Evolutionary conservation across 2,329 filamentous ascomycete genomes (phyloP).

Genomic region (Scopulariopsis brevicaulis): DNA sequence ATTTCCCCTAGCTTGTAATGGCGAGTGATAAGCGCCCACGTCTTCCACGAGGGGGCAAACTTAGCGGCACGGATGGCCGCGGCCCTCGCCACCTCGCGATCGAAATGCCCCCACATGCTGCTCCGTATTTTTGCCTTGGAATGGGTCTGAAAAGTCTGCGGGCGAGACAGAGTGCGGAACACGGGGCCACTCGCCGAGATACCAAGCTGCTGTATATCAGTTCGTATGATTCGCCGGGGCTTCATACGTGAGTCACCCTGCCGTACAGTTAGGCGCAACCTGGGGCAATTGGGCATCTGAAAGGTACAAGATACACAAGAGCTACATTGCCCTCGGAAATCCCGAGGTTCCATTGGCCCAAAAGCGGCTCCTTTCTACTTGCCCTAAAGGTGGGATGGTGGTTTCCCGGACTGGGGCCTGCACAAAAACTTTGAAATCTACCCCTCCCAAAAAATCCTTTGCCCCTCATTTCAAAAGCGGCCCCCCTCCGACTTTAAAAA

Average conservation of each 20-base stretch:
- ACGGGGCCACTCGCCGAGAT: neutral
- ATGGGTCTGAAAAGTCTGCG: neutral
- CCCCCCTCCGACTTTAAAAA: conserved; percentile 2
- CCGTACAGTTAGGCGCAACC: conserved; percentile 1
- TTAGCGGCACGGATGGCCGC: neutral
- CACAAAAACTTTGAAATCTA: conserved; percentile 7
- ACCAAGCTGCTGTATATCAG: neutral
- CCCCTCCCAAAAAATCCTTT: conserved; percentile 5
- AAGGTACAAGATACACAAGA: neutral
- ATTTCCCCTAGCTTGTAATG: neutral
- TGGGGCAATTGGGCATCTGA: conserved; percentile 1
- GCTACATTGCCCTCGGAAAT: neutral
- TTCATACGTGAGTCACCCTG: conserved; percentile 2
- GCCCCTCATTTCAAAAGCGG: conserved; percentile 2
- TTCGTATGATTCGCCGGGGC: neutral
- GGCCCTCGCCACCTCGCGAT: neutral
- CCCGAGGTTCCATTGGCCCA: neutral
- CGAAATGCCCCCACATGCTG: neutral
- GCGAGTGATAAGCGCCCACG: neutral
- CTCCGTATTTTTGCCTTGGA: neutral
- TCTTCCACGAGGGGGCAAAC: neutral
- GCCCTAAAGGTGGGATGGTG: conserved; percentile 6
- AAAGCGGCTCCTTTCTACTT: neutral
- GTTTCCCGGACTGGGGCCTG: conserved; percentile 4
- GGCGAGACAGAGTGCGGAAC: neutral